These are phyloP conservation scores for Penicillium subrubescens DNA, from an alignment of 495 filamentous ascomycete species.

Conservation along the genomic window DNA sequence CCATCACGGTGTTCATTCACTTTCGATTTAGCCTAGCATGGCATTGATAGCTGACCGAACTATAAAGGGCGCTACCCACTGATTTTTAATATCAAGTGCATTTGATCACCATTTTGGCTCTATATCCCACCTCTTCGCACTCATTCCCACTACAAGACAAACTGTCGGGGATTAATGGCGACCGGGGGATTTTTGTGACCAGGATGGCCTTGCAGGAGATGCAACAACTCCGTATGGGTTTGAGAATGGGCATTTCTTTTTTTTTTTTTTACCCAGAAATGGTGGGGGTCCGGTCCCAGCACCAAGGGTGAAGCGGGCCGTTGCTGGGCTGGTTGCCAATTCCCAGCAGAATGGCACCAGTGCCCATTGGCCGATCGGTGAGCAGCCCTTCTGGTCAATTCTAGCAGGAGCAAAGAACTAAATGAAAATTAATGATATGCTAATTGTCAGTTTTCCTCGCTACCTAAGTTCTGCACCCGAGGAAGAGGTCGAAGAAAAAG, in stretches of 20 bases:
- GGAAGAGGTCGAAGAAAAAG: not conserved
- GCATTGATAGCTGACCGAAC: not conserved
- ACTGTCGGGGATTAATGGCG: constrained; percentile 1
- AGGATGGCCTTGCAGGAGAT: constrained; percentile 12
- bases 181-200: not conserved
- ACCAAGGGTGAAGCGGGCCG: constrained; percentile 19
- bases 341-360: constrained; percentile 22
- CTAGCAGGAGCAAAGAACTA: not conserved
- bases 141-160: not conserved
- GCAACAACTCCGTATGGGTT: constrained; percentile 10
- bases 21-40: constrained; percentile 17
- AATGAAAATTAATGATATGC: not conserved
- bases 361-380: constrained; percentile 23
- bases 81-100: not conserved
- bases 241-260: constrained; percentile 1
- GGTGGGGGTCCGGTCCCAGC: constrained; percentile 12
- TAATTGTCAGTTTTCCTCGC: not conserved
- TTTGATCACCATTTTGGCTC: not conserved
- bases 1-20: constrained; percentile 1
- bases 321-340: constrained; percentile 26
- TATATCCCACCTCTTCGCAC: not conserved
- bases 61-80: not conserved
- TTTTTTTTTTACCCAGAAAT: not conserved
- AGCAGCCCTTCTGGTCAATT: not conserved
- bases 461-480: not conserved